Evolutionary conservation across 169 alveolate species (phyloP), one percentile per base, ranked within the genome.

Genomic region (Blepharisma undulans): DNA sequence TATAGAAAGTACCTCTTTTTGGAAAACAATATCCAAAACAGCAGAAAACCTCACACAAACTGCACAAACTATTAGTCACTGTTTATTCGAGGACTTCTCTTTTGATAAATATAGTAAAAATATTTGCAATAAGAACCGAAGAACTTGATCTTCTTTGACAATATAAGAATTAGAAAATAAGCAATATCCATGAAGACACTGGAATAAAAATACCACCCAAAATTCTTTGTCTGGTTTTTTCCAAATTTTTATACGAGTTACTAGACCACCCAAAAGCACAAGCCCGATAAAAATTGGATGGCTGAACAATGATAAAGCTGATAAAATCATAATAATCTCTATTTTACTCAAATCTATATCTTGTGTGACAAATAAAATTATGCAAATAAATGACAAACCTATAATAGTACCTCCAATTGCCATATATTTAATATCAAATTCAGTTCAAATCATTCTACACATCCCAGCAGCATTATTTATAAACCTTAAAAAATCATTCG

Each of bases 81-180:
- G 66, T 4, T 27, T 29, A 21, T 72, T 19, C 4, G 80, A 71
- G 72, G 27, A 22, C n/a, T 72, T 86, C 27, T 60, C 34, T 2
- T 66, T 18, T 21, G 27, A 27, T 22, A 29, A 19, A 72, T 22
- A 60, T 25, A 27, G 34, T 5, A 86, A 36, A 19, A 86, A 36
- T n/a, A 25, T n/a, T 66, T 66, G 84, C 25, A 60, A 16, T 18
- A 86, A 66, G 72, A 86, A 86, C 8, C 90, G 80, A 22, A 86
- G 25, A 22, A 71, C 82, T 36, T 86, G 82, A 12, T 86, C 90
- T 66, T 71, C 84, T 27, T 86, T 86, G 25, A 86, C 72, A 27
- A 86, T 86, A 25, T 72, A 86, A 86, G 84, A 61, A 34, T 86
- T 36, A 29, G 90, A 86, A 72, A 86, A 86, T n/a, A 86, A 36